Conservation (phyloP, 164 flowering plant genomes). For the Malania oleifera region DNA sequence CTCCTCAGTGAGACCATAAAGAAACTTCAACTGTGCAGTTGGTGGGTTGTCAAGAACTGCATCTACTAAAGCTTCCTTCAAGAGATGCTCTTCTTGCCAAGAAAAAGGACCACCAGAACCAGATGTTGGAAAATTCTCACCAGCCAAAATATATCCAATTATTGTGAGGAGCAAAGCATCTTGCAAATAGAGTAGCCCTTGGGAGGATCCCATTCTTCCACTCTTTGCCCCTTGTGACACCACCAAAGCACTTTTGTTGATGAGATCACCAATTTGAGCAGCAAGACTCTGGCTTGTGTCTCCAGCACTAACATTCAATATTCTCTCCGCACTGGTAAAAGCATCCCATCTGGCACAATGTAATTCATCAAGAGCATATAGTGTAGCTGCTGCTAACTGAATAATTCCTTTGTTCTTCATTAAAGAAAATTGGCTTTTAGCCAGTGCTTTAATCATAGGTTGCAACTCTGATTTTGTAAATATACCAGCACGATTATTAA, state of each 20-base stretch:
- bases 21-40: conserved; percentile 61
- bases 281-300: conserved; percentile 93
- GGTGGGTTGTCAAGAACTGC: conserved; percentile 76
- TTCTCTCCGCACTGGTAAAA: conserved; percentile 82
- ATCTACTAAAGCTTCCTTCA: conserved; percentile 85
- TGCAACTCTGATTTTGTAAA: conserved; percentile 56
- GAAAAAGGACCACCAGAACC: conserved; percentile 89
- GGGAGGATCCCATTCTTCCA: conserved; percentile 23
- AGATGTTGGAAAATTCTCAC: conserved; percentile 87
- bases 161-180: conserved; percentile 75
- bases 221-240: conserved; percentile 26
- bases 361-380: conserved; percentile 60
- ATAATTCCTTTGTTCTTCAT: conserved; percentile 80
- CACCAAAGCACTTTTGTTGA: conserved; percentile 57
- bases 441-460: conserved; percentile 55
- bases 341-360: conserved; percentile 74
- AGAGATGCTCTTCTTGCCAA: conserved; percentile 91
- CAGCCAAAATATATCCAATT: conserved; percentile 84
- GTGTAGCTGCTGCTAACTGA: conserved; percentile 70
- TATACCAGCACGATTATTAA: conserved; percentile 57
- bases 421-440: conserved; percentile 55
- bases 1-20: conserved; percentile 64
- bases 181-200: conserved; percentile 61
- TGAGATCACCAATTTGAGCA: conserved; percentile 82
- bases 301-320: conserved; percentile 66